Percentiles rank a stretch among this genome's conserved stretches.
Evolutionary conservation across 306 rosid species (phyloP).

Genomic region (Alnus glutinosa): DNA sequence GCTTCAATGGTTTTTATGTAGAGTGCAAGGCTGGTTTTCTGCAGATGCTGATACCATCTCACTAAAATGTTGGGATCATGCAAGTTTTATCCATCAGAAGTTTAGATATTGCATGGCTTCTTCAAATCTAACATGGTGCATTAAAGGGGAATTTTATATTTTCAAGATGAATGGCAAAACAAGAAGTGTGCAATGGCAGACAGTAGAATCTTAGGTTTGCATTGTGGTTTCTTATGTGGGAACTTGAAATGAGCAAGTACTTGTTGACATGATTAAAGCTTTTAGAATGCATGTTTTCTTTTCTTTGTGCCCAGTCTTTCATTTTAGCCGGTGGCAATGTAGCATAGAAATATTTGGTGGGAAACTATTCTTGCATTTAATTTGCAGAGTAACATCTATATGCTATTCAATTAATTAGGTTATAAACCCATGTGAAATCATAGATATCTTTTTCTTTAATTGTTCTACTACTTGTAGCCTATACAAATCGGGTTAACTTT

Average conservation of each 20-base stretch:
- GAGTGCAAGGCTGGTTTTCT: slow-evolving; percentile 99
- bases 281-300: background rate
- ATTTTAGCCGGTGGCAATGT: no score
- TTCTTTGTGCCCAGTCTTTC: no score
- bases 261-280: background rate
- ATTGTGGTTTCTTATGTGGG: background rate
- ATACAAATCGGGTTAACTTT: no score
- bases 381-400: no score
- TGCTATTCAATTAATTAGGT: no score
- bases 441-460: background rate
- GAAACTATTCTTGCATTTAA: no score
- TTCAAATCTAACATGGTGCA: no score
- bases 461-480: background rate
- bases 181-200: background rate
- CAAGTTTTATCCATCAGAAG: slow-evolving; percentile 29
- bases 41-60: slow-evolving; percentile 94
- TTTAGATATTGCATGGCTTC: background rate
- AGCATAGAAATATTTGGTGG: no score
- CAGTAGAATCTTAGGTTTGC: background rate
- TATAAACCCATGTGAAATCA: no score
- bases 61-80: slow-evolving; percentile 93
- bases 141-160: background rate
- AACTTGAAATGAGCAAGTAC: background rate
- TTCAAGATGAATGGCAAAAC: background rate
- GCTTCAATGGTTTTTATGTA: slow-evolving; percentile 93